Conservation (phyloP, 2,329 filamentous ascomycete genomes). For the Penicillium sp. region DNA sequence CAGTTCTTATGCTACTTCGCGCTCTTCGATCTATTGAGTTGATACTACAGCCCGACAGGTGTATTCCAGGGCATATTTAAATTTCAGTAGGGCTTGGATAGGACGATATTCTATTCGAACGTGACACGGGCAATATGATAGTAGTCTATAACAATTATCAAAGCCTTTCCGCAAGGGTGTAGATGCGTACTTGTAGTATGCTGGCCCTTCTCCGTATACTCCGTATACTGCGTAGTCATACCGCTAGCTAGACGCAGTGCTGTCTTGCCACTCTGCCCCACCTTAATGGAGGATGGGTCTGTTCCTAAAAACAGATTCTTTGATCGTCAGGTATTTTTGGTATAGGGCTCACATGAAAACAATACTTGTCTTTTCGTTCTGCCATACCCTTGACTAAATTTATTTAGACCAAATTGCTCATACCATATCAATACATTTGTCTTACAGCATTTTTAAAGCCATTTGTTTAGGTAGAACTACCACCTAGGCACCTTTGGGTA, state of each 20-base stretch:
- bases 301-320: not conserved
- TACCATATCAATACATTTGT: not conserved
- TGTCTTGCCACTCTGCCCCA: not conserved
- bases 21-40: not conserved
- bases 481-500: no score
- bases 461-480: no score
- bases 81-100: no score
- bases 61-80: no score
- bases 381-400: not conserved
- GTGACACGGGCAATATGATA: no score
- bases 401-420: not conserved
- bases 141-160: no score
- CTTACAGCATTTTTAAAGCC: no score
- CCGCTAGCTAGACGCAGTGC: not conserved
- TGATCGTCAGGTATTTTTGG: not conserved
- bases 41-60: no score
- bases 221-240: not conserved
- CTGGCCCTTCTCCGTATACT: not conserved
- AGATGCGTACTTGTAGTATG: no score
- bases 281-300: not conserved
- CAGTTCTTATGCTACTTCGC: not conserved
- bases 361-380: not conserved
- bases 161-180: not conserved
- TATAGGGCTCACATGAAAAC: not conserved
- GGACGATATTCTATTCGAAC: no score